These are phyloP conservation scores for Crithidia brevicula DNA, from an alignment of 208 protist genomes.

Conservation along the genomic window DNA sequence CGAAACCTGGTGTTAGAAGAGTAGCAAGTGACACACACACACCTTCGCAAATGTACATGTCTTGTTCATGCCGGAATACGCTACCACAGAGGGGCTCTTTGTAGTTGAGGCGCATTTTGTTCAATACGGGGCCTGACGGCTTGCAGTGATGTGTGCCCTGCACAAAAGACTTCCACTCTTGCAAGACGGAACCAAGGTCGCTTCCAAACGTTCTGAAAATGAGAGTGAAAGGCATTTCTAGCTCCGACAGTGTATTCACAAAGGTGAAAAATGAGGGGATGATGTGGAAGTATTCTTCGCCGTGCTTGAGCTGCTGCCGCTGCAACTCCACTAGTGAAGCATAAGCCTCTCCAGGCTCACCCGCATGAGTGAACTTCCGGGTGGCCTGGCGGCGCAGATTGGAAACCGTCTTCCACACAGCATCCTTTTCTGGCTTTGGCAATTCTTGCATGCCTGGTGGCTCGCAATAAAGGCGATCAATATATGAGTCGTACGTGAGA, in stretches of 20 bases:
- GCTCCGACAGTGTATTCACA: conserved; percentile 81
- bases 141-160: conserved; percentile 69
- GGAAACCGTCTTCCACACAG: conserved; percentile 69
- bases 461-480: conserved; percentile 61
- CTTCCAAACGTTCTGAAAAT: conserved; percentile 91
- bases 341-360: conserved; percentile 63
- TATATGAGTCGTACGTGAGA: conserved; percentile 69
- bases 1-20: conserved; percentile 26
- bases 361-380: conserved; percentile 66
- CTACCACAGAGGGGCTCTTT: conserved; percentile 59
- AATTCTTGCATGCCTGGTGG: conserved; percentile 75
- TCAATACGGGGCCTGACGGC: conserved; percentile 54
- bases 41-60: conserved; percentile 77
- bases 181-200: conserved; percentile 70
- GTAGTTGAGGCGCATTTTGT: conserved; percentile 45
- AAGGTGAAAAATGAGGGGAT: conserved; percentile 88
- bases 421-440: conserved; percentile 48
- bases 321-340: conserved; percentile 76
- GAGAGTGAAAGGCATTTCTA: conserved; percentile 82
- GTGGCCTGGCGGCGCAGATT: conserved; percentile 48
- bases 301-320: conserved; percentile 39
- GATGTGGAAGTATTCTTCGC: conserved; percentile 51
- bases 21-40: conserved; percentile 56
- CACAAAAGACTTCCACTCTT: conserved; percentile 84
- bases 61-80: conserved; percentile 65